Evolutionary conservation across 2,329 filamentous ascomycete genomes (phyloP).

Genomic region (Curvularia lunata): DNA sequence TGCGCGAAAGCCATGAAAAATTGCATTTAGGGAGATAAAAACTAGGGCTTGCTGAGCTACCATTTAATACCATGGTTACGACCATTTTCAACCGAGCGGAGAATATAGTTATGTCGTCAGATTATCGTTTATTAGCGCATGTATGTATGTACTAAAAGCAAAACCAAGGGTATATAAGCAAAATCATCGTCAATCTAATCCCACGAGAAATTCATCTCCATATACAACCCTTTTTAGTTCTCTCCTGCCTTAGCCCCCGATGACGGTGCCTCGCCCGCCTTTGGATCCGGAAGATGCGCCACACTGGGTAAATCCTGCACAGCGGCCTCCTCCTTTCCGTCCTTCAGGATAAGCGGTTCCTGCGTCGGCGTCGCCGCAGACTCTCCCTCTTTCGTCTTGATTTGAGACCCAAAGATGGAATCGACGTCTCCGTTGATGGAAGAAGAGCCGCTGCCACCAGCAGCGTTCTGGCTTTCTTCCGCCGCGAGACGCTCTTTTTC

Average conservation of each 20-base stretch:
- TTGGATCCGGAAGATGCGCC: slow-evolving; percentile 45
- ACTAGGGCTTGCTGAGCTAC: no score
- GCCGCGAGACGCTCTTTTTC: slow-evolving; percentile 61
- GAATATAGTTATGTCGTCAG: neutral
- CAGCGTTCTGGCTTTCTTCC: slow-evolving; percentile 39
- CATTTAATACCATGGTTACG: neutral
- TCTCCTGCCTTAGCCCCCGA: slow-evolving; percentile 14
- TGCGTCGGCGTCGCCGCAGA: slow-evolving; percentile 27
- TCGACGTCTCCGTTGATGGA: slow-evolving; percentile 40
- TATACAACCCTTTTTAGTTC: slow-evolving; percentile 14
- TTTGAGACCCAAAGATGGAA: slow-evolving; percentile 38
- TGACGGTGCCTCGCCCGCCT: slow-evolving; percentile 25
- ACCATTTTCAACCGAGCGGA: no score
- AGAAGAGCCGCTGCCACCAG: slow-evolving; percentile 35
- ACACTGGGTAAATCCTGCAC: slow-evolving; percentile 47
- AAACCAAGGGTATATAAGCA: slow-evolving; percentile 22
- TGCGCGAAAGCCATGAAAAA: slow-evolving; percentile 19
- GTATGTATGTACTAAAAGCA: neutral
- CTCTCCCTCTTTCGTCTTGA: slow-evolving; percentile 21
- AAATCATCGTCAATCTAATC: slow-evolving; percentile 25
- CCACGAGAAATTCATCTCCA: slow-evolving; percentile 2
- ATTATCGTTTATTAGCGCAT: slow-evolving; percentile 10
- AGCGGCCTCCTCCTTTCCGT: slow-evolving; percentile 30
- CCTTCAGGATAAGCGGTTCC: slow-evolving; percentile 35
- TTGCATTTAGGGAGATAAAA: no score